A percentile compares a stretch with the other conserved stretches of the same genome.
Conservation (phyloP, 2,329 filamentous ascomycete genomes). For the Phoma herbarum region DNA sequence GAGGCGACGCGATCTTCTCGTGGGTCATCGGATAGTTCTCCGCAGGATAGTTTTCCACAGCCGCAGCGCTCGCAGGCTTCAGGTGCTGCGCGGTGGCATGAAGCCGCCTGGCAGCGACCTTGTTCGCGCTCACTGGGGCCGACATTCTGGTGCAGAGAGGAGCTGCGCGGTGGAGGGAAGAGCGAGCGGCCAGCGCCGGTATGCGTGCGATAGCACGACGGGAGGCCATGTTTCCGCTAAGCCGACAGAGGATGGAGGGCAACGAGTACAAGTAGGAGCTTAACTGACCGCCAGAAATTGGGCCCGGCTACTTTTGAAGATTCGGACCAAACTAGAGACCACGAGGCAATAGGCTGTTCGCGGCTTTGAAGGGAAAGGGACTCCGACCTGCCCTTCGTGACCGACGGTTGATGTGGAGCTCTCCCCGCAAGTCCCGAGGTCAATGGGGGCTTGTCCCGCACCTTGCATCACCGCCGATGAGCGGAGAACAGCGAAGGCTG, state of each 20-base stretch:
- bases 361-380: conserved; percentile 28
- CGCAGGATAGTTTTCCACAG: conserved; percentile 69
- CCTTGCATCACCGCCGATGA: conserved; percentile 7
- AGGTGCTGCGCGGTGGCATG: conserved; percentile 66
- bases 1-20: conserved; percentile 71
- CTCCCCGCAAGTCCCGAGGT: conserved; percentile 26
- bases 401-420: conserved; percentile 25
- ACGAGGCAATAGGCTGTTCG: conserved; percentile 20
- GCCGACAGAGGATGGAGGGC: conserved; percentile 19
- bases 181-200: conserved; percentile 52
- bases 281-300: conserved; percentile 9
- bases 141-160: conserved; percentile 53
- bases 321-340: conserved; percentile 5
- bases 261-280: conserved; percentile 11
- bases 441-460: conserved; percentile 6
- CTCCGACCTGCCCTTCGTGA: conserved; percentile 24
- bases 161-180: conserved; percentile 47
- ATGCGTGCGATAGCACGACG: conserved; percentile 56
- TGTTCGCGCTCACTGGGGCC: conserved; percentile 46
- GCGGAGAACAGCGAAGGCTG: conserved; percentile 11
- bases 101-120: conserved; percentile 57
- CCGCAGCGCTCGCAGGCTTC: conserved; percentile 57
- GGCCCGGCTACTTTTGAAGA: conserved; percentile 15
- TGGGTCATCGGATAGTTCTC: conserved; percentile 74
- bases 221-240: conserved; percentile 53